Conservation (phyloP, 2,329 filamentous ascomycete genomes). For the Rhinocladiella similis region DNA sequence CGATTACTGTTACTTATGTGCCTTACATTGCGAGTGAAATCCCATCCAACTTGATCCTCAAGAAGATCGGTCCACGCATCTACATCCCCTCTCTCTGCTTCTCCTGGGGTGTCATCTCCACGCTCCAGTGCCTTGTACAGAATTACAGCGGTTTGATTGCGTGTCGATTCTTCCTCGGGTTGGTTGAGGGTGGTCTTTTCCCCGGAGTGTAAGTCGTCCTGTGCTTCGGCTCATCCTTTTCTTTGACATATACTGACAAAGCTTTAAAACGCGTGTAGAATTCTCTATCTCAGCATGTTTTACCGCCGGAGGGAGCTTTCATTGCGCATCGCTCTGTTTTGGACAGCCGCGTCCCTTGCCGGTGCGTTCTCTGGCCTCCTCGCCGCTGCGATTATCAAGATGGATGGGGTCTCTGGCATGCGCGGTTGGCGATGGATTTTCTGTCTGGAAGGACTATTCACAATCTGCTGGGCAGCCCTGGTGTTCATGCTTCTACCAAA, state of each 20-base stretch:
- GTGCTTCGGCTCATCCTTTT: too few species aligned
- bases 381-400: constrained; percentile 61
- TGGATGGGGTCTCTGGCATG: constrained; percentile 58
- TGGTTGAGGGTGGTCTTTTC: constrained; percentile 41
- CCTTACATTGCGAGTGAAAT: constrained; percentile 50
- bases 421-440: constrained; percentile 51
- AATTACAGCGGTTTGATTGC: constrained; percentile 45
- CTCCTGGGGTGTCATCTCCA: constrained; percentile 50
- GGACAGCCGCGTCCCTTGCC: constrained; percentile 65
- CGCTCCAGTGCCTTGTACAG: constrained; percentile 50
- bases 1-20: constrained; percentile 60
- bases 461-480: constrained; percentile 40
- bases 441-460: constrained; percentile 56
- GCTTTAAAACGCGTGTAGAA: neutral
- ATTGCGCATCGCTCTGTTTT: constrained; percentile 46
- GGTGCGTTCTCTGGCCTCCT: constrained; percentile 63
- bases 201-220: constrained; percentile 34
- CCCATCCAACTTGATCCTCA: constrained; percentile 64
- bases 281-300: constrained; percentile 41
- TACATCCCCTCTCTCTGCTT: constrained; percentile 36
- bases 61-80: constrained; percentile 33
- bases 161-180: constrained; percentile 46
- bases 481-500: constrained; percentile 48
- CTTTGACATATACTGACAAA: too few species aligned
- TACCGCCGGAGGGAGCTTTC: constrained; percentile 45